Percentiles rank a stretch among this genome's conserved stretches.
phyloP scores from a whole-genome alignment of 441 rosid species.

The Gossypium trilobum region DNA sequence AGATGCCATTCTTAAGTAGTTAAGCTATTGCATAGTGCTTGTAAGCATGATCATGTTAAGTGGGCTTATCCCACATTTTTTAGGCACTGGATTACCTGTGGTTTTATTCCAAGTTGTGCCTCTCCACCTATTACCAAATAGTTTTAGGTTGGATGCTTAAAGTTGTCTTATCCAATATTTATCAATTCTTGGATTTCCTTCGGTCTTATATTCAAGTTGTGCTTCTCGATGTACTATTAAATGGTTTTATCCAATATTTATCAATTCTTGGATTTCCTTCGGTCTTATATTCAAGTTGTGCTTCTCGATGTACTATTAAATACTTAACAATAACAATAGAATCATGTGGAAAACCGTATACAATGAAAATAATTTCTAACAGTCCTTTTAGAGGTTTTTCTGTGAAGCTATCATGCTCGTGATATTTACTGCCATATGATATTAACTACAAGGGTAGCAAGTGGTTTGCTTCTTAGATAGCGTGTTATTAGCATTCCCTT shows the following conservation, averaged over 20 bases:
- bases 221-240: neutral
- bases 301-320: neutral
- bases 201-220: neutral
- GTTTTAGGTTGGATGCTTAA: neutral
- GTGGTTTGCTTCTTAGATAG: neutral
- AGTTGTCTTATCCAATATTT: neutral
- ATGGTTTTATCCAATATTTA: neutral
- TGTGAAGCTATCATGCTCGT: neutral
- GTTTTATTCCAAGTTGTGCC: neutral
- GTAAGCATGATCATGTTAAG: neutral
- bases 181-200: neutral
- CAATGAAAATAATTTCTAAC: neutral
- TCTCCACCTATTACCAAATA: neutral
- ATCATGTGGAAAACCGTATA: neutral
- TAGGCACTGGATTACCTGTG: neutral
- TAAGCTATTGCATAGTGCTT: neutral
- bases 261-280: neutral
- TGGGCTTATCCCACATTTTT: neutral
- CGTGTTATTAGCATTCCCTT: neutral
- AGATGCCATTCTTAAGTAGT: slow-evolving; percentile 25
- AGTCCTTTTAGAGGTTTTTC: neutral
- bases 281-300: neutral
- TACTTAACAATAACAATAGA: neutral
- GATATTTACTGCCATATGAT: neutral
- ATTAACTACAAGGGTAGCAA: neutral